These are phyloP conservation scores for Aspergillus biplanus DNA, from an alignment of 495 filamentous ascomycete genomes.

Conservation along the genomic window DNA sequence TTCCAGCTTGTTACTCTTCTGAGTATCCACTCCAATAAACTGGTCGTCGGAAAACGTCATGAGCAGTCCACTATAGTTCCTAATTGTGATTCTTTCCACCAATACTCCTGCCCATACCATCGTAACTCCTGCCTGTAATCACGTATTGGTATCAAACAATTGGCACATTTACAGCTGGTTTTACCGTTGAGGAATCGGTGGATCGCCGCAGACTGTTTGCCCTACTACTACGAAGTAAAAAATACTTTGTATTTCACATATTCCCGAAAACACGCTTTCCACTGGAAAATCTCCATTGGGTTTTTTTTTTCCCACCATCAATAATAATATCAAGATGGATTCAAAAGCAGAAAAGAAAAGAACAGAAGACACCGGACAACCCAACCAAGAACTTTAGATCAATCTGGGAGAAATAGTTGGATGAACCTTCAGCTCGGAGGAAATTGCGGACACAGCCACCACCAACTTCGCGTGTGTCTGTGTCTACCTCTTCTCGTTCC, in stretches of 20 bases:
- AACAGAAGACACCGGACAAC: too few relatives aligned
- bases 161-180: slow-evolving; percentile 19
- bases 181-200: slow-evolving; percentile 13
- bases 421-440: too few relatives aligned
- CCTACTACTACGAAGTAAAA: not conserved
- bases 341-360: too few relatives aligned
- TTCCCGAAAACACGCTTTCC: not conserved
- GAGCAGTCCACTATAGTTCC: not conserved
- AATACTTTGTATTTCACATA: slow-evolving; percentile 16
- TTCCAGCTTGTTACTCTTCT: too few relatives aligned
- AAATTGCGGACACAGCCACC: slow-evolving; percentile 17
- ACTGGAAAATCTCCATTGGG: not conserved
- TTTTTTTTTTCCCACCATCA: not conserved
- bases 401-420: not conserved
- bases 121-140: not conserved
- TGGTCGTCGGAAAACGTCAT: not conserved
- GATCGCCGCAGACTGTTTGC: slow-evolving; percentile 2
- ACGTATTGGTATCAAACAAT: slow-evolving; percentile 18
- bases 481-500: slow-evolving; percentile 5
- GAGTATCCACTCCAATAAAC: too few relatives aligned
- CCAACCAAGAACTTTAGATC: too few relatives aligned
- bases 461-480: slow-evolving; percentile 17
- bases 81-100: not conserved
- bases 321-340: not conserved
- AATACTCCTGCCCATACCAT: slow-evolving; percentile 1